Percentiles rank a stretch among this genome's conserved stretches.
These are phyloP conservation scores for Colletotrichum filicis DNA, from an alignment of 2,329 filamentous ascomycete species.

Conservation along the genomic window DNA sequence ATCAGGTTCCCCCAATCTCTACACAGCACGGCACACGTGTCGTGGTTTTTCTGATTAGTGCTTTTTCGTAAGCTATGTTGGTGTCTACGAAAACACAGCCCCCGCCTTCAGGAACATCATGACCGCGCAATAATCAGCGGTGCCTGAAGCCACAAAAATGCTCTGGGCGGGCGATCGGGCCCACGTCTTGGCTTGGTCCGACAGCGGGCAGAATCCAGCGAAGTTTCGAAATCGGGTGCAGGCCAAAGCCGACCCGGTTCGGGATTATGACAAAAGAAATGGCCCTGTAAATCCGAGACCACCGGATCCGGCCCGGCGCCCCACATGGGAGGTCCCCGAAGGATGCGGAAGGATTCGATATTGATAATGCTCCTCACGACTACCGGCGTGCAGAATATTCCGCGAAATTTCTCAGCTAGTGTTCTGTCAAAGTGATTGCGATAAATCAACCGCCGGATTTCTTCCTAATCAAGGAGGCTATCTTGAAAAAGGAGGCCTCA, in stretches of 20 bases:
- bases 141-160: not conserved
- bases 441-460: too few species aligned
- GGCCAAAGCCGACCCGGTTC: not conserved
- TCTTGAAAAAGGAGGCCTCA: too few species aligned
- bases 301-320: not conserved
- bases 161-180: not conserved
- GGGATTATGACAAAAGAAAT: not conserved
- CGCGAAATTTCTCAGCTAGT: too few species aligned
- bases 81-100: not conserved
- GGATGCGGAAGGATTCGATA: not conserved
- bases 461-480: too few species aligned
- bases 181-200: not conserved
- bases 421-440: too few species aligned
- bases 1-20: not conserved
- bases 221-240: not conserved
- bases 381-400: not conserved
- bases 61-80: not conserved
- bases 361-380: not conserved
- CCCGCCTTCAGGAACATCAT: not conserved
- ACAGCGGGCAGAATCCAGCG: not conserved
- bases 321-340: not conserved
- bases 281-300: not conserved
- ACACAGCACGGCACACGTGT: not conserved
- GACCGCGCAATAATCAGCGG: not conserved
- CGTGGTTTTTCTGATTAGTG: not conserved